Conservation (phyloP, 495 filamentous ascomycete species). For the Aspergillus taichungensis region DNA sequence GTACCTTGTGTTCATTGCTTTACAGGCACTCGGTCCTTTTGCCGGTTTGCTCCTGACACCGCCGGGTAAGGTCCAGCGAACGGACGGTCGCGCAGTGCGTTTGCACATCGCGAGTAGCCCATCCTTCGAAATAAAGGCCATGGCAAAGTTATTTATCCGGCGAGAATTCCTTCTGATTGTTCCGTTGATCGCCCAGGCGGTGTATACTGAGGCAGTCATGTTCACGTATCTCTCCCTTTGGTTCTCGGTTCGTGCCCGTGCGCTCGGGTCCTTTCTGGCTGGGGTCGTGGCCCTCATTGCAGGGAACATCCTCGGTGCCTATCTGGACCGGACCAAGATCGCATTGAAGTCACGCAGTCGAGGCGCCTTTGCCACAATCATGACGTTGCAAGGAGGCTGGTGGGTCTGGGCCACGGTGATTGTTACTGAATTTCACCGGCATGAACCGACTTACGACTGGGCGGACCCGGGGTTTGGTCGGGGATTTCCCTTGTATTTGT, state of each 20-base stretch:
- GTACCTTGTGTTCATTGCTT: conserved; percentile 51
- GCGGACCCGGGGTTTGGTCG: conserved; percentile 43
- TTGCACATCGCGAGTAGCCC: conserved; percentile 39
- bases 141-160: conserved; percentile 40
- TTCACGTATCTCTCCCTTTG: conserved; percentile 53
- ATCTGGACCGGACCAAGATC: conserved; percentile 42
- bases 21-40: conserved; percentile 50
- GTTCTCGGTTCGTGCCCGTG: conserved; percentile 54
- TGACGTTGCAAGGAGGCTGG: conserved; percentile 47
- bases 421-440: conserved; percentile 42
- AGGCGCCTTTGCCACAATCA: conserved; percentile 34
- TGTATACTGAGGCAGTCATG: conserved; percentile 53
- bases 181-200: conserved; percentile 51
- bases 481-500: conserved; percentile 49
- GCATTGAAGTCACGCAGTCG: conserved; percentile 41
- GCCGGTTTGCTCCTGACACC: conserved; percentile 44
- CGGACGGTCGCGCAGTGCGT: conserved; percentile 44
- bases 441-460: conserved; percentile 51
- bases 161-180: conserved; percentile 48
- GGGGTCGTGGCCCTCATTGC: conserved; percentile 49
- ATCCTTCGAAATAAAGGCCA: conserved; percentile 43
- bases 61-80: conserved; percentile 46
- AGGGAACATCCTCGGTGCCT: conserved; percentile 48
- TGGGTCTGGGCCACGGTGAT: conserved; percentile 55
- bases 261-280: conserved; percentile 53